Evolutionary conservation across 768 basidiomycete genomes (phyloP).

Genomic region (Lentinula lateritia): DNA sequence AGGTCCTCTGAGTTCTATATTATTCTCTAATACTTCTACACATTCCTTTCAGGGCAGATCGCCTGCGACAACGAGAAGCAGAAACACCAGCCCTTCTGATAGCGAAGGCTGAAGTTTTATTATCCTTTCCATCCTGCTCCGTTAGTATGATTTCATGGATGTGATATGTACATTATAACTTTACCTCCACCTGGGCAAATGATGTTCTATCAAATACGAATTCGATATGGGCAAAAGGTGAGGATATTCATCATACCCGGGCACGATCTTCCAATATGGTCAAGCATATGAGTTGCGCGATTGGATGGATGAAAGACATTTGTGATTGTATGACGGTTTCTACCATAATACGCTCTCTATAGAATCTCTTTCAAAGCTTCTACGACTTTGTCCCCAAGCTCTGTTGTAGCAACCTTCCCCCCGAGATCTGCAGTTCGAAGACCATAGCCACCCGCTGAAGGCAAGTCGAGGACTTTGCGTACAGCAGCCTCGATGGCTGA

Average conservation of each 20-base stretch:
- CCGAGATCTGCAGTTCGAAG: slow-evolving; percentile 85
- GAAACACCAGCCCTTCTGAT: background rate
- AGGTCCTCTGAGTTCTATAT: background rate
- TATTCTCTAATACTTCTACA: background rate
- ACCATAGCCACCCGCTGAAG: slow-evolving; percentile 65
- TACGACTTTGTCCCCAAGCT: slow-evolving; percentile 81
- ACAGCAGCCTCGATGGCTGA: slow-evolving; percentile 88
- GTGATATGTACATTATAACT: no score
- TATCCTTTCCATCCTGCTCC: no score
- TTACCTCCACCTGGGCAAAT: no score
- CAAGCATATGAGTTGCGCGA: background rate
- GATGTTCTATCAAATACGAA: no score
- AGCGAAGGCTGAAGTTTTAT: background rate
- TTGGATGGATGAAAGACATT: no score
- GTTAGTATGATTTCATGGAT: no score
- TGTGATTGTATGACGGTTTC: no score
- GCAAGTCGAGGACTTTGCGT: slow-evolving; percentile 75
- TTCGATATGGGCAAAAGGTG: no score
- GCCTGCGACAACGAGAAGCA: background rate
- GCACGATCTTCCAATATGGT: no score
- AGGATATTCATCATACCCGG: no score
- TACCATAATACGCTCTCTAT: slow-evolving; percentile 16
- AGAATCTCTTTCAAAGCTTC: slow-evolving; percentile 61
- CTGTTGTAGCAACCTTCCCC: slow-evolving; percentile 66
- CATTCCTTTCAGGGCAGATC: background rate